phyloP scores from a whole-genome alignment of 805 yeast species.

The Ascoidea asiatica region DNA sequence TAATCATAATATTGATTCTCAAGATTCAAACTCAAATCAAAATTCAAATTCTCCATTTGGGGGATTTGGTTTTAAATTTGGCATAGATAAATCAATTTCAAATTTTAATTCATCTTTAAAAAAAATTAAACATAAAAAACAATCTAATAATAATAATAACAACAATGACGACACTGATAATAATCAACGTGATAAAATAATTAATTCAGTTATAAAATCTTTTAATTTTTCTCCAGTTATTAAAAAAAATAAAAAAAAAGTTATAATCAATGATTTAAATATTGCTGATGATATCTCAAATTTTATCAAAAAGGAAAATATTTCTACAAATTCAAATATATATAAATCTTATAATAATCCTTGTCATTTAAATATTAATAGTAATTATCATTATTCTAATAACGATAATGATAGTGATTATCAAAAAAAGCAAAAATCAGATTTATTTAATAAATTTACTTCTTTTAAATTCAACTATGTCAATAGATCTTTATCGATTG shows the following conservation, averaged over 20 bases:
- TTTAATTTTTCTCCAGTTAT: neutral
- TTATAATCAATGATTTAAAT: no score
- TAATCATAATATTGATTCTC: no score
- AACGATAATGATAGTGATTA: neutral
- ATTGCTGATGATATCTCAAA: neutral
- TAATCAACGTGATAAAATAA: no score
- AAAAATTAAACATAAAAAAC: neutral
- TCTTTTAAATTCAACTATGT: no score
- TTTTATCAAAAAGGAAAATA: neutral
- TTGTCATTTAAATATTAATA: no score
- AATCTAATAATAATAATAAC: no score
- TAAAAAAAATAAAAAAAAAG: neutral
- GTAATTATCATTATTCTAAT: no score
- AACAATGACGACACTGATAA: no score
- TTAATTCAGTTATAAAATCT: no score
- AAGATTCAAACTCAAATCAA: neutral
- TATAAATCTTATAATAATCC: no score
- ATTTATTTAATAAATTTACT: no score
- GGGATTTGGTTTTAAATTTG: neutral
- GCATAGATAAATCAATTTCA: neutral
- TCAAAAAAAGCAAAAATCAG: neutral
- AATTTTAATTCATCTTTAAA: no score
- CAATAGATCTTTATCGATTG: neutral
- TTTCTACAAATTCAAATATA: neutral
- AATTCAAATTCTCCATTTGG: neutral